Conservation (phyloP, 2,329 filamentous ascomycete genomes). For the Plenodomus tracheiphilus region DNA sequence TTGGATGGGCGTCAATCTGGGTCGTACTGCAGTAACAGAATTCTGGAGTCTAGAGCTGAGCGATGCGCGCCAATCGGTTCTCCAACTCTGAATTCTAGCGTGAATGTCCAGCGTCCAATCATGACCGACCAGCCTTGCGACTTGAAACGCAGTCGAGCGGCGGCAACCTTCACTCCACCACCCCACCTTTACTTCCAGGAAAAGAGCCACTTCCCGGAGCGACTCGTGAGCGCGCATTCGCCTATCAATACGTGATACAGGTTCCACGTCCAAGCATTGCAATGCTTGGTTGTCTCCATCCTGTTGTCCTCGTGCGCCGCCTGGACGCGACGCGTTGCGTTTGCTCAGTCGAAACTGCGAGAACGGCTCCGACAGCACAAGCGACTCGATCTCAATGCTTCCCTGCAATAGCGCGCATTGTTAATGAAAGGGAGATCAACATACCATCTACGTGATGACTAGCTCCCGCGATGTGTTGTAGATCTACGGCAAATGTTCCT, state of each 20-base stretch:
- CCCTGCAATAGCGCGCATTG: constrained; percentile 11
- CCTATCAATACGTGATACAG: constrained; percentile 39
- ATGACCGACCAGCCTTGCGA: constrained; percentile 9
- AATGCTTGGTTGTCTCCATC: constrained; percentile 9
- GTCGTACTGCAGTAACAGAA: constrained; percentile 9
- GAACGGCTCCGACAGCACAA: constrained; percentile 14
- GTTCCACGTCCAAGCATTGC: constrained; percentile 21
- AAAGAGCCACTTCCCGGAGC: constrained; percentile 28
- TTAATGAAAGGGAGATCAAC: constrained; percentile 16
- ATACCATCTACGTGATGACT: constrained; percentile 22
- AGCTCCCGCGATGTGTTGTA: constrained; percentile 28
- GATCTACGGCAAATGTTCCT: constrained; percentile 24
- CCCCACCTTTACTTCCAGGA: constrained; percentile 21
- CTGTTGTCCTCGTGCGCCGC: constrained; percentile 14
- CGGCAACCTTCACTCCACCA: constrained; percentile 9
- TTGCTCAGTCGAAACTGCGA: constrained; percentile 8
- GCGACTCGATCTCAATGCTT: constrained; percentile 29
- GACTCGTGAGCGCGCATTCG: constrained; percentile 29
- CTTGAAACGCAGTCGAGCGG: constrained; percentile 26
- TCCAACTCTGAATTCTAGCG: constrained; percentile 9
- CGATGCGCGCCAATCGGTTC: constrained; percentile 33
- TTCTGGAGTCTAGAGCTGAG: constrained; percentile 6
- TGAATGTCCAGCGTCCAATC: constrained; percentile 23
- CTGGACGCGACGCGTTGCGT: constrained; percentile 21
- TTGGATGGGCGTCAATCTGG: constrained; percentile 30